A percentile compares a stretch with the other conserved stretches of the same genome.
Conservation (phyloP, 345 rosid species). For the Gossypium herbaceum region DNA sequence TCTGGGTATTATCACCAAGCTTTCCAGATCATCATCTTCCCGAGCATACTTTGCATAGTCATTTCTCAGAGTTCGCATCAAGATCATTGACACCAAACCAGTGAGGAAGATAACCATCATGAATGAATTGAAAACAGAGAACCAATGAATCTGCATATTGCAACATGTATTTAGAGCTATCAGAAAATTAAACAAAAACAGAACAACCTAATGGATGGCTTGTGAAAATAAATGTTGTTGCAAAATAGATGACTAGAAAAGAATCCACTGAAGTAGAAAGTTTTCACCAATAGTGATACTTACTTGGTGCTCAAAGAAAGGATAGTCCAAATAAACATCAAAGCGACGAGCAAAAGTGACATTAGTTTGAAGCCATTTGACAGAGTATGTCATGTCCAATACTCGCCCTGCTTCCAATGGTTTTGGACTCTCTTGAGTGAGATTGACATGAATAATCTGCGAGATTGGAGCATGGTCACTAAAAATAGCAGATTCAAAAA, state of each 20-base stretch:
- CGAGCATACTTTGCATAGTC: slow-evolving; percentile 96
- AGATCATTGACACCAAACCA: slow-evolving; percentile 96
- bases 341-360: slow-evolving; percentile 83
- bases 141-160: slow-evolving; percentile 89
- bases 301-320: slow-evolving; percentile 98
- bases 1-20: slow-evolving; percentile 53
- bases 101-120: slow-evolving; percentile 99
- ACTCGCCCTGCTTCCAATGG: slow-evolving; percentile 63
- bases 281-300: slow-evolving; percentile 1
- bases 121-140: slow-evolving; percentile 94
- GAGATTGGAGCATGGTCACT: not conserved
- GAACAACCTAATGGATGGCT: not conserved
- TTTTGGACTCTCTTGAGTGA: slow-evolving; percentile 69
- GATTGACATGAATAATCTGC: slow-evolving; percentile 89
- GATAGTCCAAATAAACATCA: slow-evolving; percentile 93
- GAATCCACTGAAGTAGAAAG: not conserved
- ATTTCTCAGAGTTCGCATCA: slow-evolving; percentile 93
- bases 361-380: slow-evolving; percentile 69
- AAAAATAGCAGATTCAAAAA: not conserved
- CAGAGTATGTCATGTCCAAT: slow-evolving; percentile 70
- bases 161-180: slow-evolving; percentile 10
- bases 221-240: not conserved
- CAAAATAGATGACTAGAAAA: not conserved
- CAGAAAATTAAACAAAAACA: not conserved
- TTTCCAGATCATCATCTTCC: slow-evolving; percentile 93